Evolutionary conservation across 2,329 filamentous ascomycete genomes (phyloP), one percentile per base, ranked within the genome.

Genomic region (Rugonectria rugulosa): DNA sequence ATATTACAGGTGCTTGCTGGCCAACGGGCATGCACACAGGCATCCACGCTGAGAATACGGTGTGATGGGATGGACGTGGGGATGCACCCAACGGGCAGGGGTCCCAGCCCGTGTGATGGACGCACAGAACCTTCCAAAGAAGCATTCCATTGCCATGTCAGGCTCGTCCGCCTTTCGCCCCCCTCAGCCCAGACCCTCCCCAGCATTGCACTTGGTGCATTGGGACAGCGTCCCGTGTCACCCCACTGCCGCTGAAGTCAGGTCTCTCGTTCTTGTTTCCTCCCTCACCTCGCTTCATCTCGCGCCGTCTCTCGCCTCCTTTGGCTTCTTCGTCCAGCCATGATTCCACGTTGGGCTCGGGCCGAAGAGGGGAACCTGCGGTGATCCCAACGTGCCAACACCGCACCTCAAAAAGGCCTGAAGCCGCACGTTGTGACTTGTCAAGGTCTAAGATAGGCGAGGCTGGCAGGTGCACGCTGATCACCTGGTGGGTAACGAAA

Each of bases 71-170:
- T 38, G 43, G n/a, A 24, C 23, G 40, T 41, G 29, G 29, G 12
- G 10, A 32, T 14, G 41, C 23, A 41, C 31, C 32, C 24, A 29
- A 17, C 43, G 12, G 24, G 21, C 37, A 53, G 29, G 43, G 43
- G 34, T 21, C 29, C 32, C 26, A 27, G 36, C 36, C n/a, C 37
- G 43, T 45, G 42, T 27, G 44, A 23, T 42, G 40, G 44, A 38
- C 37, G 45, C 32, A 49, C 45, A 55, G 53, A 55, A 55, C 53
- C 46, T 55, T 55, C 53, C 45, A 55, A 55, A 50, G 53, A 55
- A 55, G 46, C 53, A 43, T 42, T 24, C 36, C 26, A 20, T n/a
- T n/a, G 23, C 20, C n/a, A 31, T 20, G 23, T 29, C 32, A 34
- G 19, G 19, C 20, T n/a, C 20, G 19, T 45, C 42, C 40, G 32